A percentile compares a stretch with the other conserved stretches of the same genome.
These are phyloP conservation scores for Fonsecaea pugnacius DNA, from an alignment of 2,329 filamentous ascomycete genomes.

Conservation along the genomic window DNA sequence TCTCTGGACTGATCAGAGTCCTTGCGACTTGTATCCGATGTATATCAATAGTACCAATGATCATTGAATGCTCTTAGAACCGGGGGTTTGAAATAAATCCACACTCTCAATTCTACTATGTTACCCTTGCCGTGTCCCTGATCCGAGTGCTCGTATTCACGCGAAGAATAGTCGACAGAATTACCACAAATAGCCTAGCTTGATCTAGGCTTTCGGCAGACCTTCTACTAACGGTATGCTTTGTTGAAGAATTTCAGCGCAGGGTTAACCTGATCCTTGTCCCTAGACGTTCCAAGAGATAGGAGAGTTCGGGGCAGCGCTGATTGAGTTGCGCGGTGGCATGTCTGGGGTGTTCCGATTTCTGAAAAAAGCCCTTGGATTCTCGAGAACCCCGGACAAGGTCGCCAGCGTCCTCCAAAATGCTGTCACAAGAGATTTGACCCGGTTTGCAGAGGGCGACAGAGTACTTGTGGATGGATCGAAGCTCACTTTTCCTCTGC, in stretches of 20 bases:
- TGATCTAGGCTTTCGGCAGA: constrained; percentile 27
- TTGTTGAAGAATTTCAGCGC: not conserved
- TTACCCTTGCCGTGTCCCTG: not conserved
- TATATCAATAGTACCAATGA: not conserved
- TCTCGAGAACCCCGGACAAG: constrained; percentile 15
- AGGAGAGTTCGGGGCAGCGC: not conserved
- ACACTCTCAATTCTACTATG: not conserved
- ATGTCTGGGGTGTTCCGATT: constrained; percentile 25
- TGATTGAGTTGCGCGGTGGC: constrained; percentile 11
- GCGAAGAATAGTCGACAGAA: constrained; percentile 4
- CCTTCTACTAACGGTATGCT: constrained; percentile 12
- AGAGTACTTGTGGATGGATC: constrained; percentile 48
- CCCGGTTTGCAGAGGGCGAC: constrained; percentile 46
- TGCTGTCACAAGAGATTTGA: constrained; percentile 18
- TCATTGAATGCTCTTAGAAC: not conserved
- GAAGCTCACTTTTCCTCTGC: constrained; percentile 50
- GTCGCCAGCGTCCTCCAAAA: constrained; percentile 5
- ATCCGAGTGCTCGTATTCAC: not conserved
- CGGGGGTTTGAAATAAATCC: not conserved
- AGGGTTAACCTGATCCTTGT: not conserved
- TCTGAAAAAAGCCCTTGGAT: constrained; percentile 21
- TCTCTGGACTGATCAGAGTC: not conserved
- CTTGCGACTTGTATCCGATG: not conserved
- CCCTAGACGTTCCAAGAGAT: not conserved
- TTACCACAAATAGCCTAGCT: constrained; percentile 19